Conservation (phyloP, 176 grass and related monocot species). For the Stipa capillata region DNA sequence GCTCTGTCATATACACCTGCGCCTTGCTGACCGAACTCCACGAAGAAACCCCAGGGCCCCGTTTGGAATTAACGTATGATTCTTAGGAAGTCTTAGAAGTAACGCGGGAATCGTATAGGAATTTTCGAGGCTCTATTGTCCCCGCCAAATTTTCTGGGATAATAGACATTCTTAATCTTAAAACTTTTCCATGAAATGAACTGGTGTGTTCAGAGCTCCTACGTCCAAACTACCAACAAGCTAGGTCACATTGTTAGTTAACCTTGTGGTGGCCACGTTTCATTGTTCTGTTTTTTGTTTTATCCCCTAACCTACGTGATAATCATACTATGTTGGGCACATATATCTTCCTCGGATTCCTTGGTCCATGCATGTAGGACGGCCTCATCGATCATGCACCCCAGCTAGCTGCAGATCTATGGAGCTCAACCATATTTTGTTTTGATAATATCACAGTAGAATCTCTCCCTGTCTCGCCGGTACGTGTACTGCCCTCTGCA, state of each 20-base stretch:
- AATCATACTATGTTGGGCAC: background rate
- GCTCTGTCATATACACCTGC: background rate
- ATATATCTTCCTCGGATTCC: constrained; percentile 18
- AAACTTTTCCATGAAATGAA: background rate
- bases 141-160: background rate
- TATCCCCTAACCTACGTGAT: background rate
- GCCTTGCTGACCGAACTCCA: background rate
- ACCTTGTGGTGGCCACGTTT: background rate
- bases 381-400: background rate
- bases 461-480: background rate
- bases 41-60: background rate
- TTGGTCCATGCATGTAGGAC: background rate
- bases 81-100: background rate
- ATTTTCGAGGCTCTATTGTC: background rate
- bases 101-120: background rate
- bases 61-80: background rate
- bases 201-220: background rate
- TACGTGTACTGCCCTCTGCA: background rate
- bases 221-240: background rate
- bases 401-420: background rate
- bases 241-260: background rate
- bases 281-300: background rate
- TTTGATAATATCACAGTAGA: background rate
- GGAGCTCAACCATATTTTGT: constrained; percentile 20
- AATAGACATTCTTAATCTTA: no score